Base-by-base conservation (phyloP, 1,284 basidiomycete genomes). In the Limonomyces culmigenus region DNA sequence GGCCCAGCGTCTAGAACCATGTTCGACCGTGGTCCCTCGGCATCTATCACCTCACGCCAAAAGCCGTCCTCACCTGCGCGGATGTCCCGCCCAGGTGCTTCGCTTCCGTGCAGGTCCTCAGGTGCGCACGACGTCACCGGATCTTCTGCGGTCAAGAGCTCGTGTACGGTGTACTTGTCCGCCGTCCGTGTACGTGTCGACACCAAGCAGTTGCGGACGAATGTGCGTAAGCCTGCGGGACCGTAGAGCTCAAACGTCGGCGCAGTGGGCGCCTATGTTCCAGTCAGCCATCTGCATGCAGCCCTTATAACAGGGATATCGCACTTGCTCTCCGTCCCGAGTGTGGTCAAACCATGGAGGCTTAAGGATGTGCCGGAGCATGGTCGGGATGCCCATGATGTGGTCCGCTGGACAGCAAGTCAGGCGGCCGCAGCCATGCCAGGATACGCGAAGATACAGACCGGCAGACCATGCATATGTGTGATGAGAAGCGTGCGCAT, bases 401-500 rank as follows among this genome's bases (percentile, higher is more conserved):
- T 91, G 85, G 53, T 88, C 83, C 19, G 74, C 84, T 84, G n/a
- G n/a, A n/a, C 41, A 31, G 35, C 20, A 27, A 32, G 39, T 15
- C 33, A 37, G n/a, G 42, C 32, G 43, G 16, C 4, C 19, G 42
- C 15, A 17, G 18, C 18, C 35, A 30, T n/a, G 25, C 30, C 30
- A 17, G 13, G 14, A 29, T 5, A 19, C 4, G 33, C 6, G 2
- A 29, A 27, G 10, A 29, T 14, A 16, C 14, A 39, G 18, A 11
- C 11, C 23, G 8, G 2, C 55, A 40, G 43, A 72, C 83, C 72
- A 49, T 93, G 89, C 73, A 92, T 77, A 48, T 92, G 89, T 0
- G 89, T 92, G 38, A 92, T 65, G 54, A 92, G 89, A 27, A 91
- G 71, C 45, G 78, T 80, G 11, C 60, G 60, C 30, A 91, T 63